phyloP scores from a whole-genome alignment of 345 rosid genomes.

The rapeseed (Brassica napus) region Da-Ae NC_063450.1:41826501-41827000 shows the following conservation, averaged over 20 bases:
- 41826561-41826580: conserved; percentile 3
- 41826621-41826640: neutral
- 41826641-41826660: neutral
- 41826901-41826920: conserved; percentile 97
- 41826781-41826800: conserved; percentile 99
- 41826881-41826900: conserved; percentile 25
- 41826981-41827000: conserved; percentile 99
- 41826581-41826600: neutral
- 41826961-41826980: conserved; percentile 99
- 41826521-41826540: neutral
- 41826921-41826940: conserved; percentile 98
- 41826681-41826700: conserved; percentile 20
- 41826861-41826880: conserved; percentile 5
- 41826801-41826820: conserved; percentile 78
- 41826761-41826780: conserved; percentile 95
- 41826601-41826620: neutral
- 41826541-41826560: neutral
- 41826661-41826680: conserved; percentile 7
- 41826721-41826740: conserved; percentile 66
- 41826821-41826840: conserved; percentile 19
- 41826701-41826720: conserved; percentile 26
- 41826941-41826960: conserved; percentile 97
- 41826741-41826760: conserved; percentile 92
- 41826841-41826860: conserved; percentile 13
- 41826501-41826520: neutral